A percentile compares a stretch with the other conserved stretches of the same genome.
phyloP scores from a whole-genome alignment of 305 asterid genomes.

The Fraxinus platypoda region DNA sequence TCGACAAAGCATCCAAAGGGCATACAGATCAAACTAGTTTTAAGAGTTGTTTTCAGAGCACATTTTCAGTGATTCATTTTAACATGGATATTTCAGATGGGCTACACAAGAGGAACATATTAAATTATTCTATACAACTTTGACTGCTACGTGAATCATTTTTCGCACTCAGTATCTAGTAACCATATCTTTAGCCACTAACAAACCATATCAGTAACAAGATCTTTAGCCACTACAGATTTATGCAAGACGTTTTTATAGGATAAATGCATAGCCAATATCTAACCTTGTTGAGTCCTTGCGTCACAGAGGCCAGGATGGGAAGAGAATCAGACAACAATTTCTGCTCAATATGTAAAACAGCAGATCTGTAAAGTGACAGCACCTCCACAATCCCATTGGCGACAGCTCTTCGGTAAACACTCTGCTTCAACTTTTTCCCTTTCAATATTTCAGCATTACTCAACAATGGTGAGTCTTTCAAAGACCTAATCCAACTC shows the following conservation, averaged over 20 bases:
- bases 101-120: not conserved
- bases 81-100: not conserved
- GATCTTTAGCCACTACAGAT: too few species aligned
- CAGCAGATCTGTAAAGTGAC: slow-evolving; percentile 88
- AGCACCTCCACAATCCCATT: slow-evolving; percentile 92
- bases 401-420: slow-evolving; percentile 85
- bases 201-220: not conserved
- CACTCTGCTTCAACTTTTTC: slow-evolving; percentile 61
- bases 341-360: slow-evolving; percentile 92
- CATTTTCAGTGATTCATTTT: not conserved
- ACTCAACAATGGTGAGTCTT: slow-evolving; percentile 55
- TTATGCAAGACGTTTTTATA: not conserved
- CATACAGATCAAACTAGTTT: not conserved
- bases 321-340: slow-evolving; percentile 82
- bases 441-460: slow-evolving; percentile 47
- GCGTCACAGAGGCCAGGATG: slow-evolving; percentile 84
- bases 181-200: not conserved
- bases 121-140: not conserved
- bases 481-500: slow-evolving; percentile 83
- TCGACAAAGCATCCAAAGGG: not conserved
- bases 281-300: slow-evolving; percentile 87
- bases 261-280: not conserved
- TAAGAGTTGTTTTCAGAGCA: not conserved
- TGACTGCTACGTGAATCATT: not conserved
- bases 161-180: not conserved